Evolutionary conservation across 2,329 filamentous ascomycete species (phyloP), one percentile per base, ranked within the genome.

Genomic region (Leptographium radiaticola): DNA sequence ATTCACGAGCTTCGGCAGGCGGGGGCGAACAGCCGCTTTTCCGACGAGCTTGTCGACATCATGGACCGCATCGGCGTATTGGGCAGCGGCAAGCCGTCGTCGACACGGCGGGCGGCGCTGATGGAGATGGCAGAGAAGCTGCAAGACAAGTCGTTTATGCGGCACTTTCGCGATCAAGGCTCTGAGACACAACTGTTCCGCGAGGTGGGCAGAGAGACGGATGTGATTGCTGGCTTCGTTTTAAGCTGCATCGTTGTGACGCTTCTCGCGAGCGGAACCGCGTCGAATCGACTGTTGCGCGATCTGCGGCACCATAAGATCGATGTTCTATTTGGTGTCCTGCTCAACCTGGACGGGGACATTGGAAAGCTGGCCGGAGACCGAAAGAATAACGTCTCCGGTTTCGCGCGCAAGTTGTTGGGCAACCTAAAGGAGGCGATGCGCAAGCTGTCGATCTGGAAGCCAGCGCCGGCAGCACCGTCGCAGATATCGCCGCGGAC

Each of bases 121-220:
- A 66, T 84, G 6, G 81, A 85, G 58, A 65, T 85, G 44, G 75
- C 75, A 1, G 71, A 75, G 46, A 81, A 80, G 60, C 70, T 84
- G 44, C 75, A 76, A 49, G 71, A 83, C 50, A 81, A 82, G 61
- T 72, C 72, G 1, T 89, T 87, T 60, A 71, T 80, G 33, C 73
- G 75, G 18, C 83, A 86, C 57, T 89, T 95, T 61, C 75, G 86
- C 20, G 83, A 89, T 57, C 83, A 88, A 59, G 80, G 81, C 8
- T 80, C 86, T 54, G 86, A 88, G 57, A 76, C 81, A 53, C 78
- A 77, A 34, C 72, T 96, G 16, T 77, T 89, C 52, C 73, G 77
- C 46, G 76, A 79, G 44, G 71, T 86, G 11, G 75, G 73, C 1
- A 71, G 73, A 49, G 79, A 84, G 61, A 67, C 73, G 1, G 85